Evolutionary conservation across 1,284 basidiomycete genomes (phyloP).

Genomic region (Mycosarcoma maydis): DNA sequence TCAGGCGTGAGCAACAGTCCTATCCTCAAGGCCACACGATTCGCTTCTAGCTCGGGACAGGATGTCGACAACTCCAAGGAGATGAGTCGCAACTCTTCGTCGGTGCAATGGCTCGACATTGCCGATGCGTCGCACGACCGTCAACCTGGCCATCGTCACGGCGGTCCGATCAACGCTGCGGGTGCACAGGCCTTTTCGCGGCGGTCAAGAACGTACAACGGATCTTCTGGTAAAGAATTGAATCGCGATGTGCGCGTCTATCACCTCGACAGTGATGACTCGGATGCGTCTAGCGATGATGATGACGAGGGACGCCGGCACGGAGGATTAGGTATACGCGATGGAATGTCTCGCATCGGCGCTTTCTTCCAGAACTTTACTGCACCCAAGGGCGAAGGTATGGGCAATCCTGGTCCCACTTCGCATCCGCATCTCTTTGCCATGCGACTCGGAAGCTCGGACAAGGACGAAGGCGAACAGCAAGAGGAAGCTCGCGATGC

Average conservation of each 20-base stretch:
- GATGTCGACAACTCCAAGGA: conserved; percentile 1
- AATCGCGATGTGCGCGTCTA: conserved; percentile 22
- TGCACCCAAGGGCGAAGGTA: conserved; percentile 47
- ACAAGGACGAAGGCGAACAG: neutral
- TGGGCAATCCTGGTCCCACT: conserved; percentile 49
- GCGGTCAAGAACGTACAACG: conserved; percentile 21
- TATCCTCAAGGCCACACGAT: conserved; percentile 22
- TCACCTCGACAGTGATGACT: conserved; percentile 13
- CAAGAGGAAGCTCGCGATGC: neutral
- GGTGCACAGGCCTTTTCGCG: conserved; percentile 28
- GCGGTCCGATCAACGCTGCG: conserved; percentile 20
- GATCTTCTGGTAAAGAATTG: conserved; percentile 21
- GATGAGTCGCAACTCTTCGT: conserved; percentile 11
- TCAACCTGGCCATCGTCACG: neutral
- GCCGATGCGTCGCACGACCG: conserved; percentile 29
- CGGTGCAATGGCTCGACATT: conserved; percentile 53
- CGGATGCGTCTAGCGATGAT: conserved; percentile 11
- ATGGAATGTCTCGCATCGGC: conserved; percentile 37
- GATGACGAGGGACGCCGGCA: conserved; percentile 7
- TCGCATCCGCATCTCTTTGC: conserved; percentile 47
- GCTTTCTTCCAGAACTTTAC: conserved; percentile 46
- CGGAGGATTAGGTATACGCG: conserved; percentile 25
- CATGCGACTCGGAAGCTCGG: no score
- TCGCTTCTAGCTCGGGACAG: conserved; percentile 3
- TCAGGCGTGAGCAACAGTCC: conserved; percentile 15